These are phyloP conservation scores for Lachnellula hyalina DNA, from an alignment of 2,329 filamentous ascomycete species.

Conservation along the genomic window DNA sequence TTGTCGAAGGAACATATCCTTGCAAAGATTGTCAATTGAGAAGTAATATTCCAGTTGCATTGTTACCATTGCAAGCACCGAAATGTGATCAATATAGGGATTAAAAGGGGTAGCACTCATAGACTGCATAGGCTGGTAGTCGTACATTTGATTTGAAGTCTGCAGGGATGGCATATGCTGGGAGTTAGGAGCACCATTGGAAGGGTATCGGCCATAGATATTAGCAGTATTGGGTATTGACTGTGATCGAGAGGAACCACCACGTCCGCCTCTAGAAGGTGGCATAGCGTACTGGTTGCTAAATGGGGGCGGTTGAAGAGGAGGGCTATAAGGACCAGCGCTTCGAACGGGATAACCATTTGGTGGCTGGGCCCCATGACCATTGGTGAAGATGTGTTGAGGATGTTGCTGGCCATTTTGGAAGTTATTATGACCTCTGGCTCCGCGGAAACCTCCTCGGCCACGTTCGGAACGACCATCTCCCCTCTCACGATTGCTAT, in stretches of 20 bases:
- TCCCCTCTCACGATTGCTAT: slow-evolving; percentile 32
- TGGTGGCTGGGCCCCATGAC: slow-evolving; percentile 29
- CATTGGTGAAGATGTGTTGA: slow-evolving; percentile 36
- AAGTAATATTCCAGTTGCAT: slow-evolving; percentile 85
- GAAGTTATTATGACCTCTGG: slow-evolving; percentile 35
- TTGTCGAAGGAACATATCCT: slow-evolving; percentile 80
- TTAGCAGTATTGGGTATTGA: slow-evolving; percentile 50
- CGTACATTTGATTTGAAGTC: slow-evolving; percentile 48
- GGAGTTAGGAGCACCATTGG: slow-evolving; percentile 29
- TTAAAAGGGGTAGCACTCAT: slow-evolving; percentile 55
- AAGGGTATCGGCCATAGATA: slow-evolving; percentile 42
- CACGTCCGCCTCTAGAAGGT: slow-evolving; percentile 41
- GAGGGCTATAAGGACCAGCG: slow-evolving; percentile 31
- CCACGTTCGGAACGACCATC: slow-evolving; percentile 36
- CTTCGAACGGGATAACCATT: slow-evolving; percentile 26
- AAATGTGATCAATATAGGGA: slow-evolving; percentile 52
- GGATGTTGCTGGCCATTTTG: slow-evolving; percentile 29
- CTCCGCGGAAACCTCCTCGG: slow-evolving; percentile 41
- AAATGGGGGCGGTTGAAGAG: slow-evolving; percentile 34
- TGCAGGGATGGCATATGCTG: slow-evolving; percentile 39
- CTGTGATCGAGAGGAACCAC: slow-evolving; percentile 49
- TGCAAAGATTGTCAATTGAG: slow-evolving; percentile 90
- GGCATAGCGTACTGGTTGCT: slow-evolving; percentile 28
- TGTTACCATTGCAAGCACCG: slow-evolving; percentile 38
- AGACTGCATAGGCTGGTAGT: slow-evolving; percentile 48